Percentiles rank a stretch among this genome's conserved stretches.
Conservation (phyloP, 2,329 filamentous ascomycete species). For the Penicillium griseofulvum region DNA sequence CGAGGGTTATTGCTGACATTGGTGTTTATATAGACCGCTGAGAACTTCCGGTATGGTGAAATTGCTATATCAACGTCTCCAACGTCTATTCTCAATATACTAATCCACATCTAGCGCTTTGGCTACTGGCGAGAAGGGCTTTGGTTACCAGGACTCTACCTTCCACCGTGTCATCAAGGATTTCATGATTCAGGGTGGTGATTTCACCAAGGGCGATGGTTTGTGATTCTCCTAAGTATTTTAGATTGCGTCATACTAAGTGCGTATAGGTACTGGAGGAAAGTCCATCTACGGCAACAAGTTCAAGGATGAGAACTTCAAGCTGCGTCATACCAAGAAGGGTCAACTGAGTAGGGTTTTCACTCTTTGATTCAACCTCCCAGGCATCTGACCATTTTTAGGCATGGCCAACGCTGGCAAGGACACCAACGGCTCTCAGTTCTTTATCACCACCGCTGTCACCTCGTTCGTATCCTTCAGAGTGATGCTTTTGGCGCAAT, state of each 20-base stretch:
- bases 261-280: slow-evolving; percentile 57
- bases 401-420: slow-evolving; percentile 66
- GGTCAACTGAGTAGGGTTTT: slow-evolving; percentile 53
- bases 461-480: slow-evolving; percentile 44
- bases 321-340: slow-evolving; percentile 65
- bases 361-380: not conserved
- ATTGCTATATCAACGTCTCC: not conserved
- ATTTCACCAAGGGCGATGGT: slow-evolving; percentile 64
- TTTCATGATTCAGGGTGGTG: slow-evolving; percentile 70
- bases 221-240: slow-evolving; percentile 8
- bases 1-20: slow-evolving; percentile 6
- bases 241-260: slow-evolving; percentile 7
- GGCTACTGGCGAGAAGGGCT: slow-evolving; percentile 66
- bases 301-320: slow-evolving; percentile 70
- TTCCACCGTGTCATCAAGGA: slow-evolving; percentile 70
- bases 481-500: not conserved
- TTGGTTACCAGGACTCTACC: slow-evolving; percentile 63
- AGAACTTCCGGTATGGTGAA: slow-evolving; percentile 58
- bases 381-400: slow-evolving; percentile 19
- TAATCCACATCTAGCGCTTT: slow-evolving; percentile 46
- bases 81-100: not conserved
- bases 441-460: slow-evolving; percentile 64
- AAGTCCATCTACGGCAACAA: slow-evolving; percentile 67
- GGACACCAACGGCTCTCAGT: slow-evolving; percentile 65
- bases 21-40: slow-evolving; percentile 52